Evolutionary conservation across 768 basidiomycete genomes (phyloP), one percentile per base, ranked within the genome.

Genomic region (Rubroboletus pulcherrimus): DNA sequence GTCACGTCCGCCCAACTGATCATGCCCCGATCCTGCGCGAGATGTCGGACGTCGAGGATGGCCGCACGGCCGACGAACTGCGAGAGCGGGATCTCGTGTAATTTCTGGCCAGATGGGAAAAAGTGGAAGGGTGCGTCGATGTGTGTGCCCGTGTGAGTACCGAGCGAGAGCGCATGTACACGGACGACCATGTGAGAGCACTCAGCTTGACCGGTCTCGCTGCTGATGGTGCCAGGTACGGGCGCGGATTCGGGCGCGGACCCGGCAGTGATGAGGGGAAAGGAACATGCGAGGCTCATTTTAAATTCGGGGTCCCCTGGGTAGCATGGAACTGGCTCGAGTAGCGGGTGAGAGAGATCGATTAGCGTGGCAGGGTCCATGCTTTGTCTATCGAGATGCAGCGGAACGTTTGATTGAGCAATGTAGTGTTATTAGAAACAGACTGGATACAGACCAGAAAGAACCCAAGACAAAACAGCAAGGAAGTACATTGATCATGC

Each of bases 101-200:
- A 75, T 9, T 81, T 80, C 42, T 71, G 70, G 5, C 85, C 87
- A 30, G 78, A 73, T 5, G 71, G 70, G 69, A 85, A 70, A 73
- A 89, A 90, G 63, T 91, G 89, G 48, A 78, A 82, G 0, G 89
- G 89, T 1, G 88, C 86, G 62, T 91, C 89, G 68, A 91, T 76
- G 71, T 91, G 89, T 3, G 89, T 91, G 44, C 89, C 89, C 1
- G 85, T 84, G 64, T 91, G 89, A 1, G 88, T 82, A 5, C 85
- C 80, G 21, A 89, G 62, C 29, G 78, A 72, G 47, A 91, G 70
- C 0, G 74, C 51, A 6, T 67, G 63, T 24, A 71, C 65, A 4
- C 63, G 63, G 57, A 69, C 62, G 48, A 60, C 57, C 45, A 61
- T 57, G 12, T 26, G 24, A 41, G 54, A 6, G n/a, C 2, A 21